phyloP scores from a whole-genome alignment of 768 basidiomycete genomes.

The Dictyophora rubrovolvata region DNA sequence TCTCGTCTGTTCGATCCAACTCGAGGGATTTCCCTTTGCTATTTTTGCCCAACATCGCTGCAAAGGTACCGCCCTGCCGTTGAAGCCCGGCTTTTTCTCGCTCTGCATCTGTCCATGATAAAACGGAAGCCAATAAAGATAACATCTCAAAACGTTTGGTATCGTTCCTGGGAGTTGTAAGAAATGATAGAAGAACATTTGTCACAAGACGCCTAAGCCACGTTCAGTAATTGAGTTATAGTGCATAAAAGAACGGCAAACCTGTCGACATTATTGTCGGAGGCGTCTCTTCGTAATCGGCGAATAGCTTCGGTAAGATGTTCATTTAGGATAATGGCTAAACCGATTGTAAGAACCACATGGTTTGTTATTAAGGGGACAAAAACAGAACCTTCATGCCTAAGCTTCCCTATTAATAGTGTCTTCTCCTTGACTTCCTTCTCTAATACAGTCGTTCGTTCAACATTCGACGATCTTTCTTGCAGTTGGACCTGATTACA shows the following conservation, averaged over 20 bases:
- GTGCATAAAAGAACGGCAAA: slow-evolving; percentile 11
- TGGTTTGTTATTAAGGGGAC: not conserved
- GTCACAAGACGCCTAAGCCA: slow-evolving; percentile 66
- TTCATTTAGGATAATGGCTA: slow-evolving; percentile 94
- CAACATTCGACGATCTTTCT: slow-evolving; percentile 56
- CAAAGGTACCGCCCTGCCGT: slow-evolving; percentile 28
- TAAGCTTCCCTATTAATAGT: slow-evolving; percentile 84
- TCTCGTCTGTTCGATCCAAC: slow-evolving; percentile 72
- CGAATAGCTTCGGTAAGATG: slow-evolving; percentile 97
- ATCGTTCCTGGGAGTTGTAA: slow-evolving; percentile 84
- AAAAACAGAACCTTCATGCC: slow-evolving; percentile 76
- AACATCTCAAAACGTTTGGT: slow-evolving; percentile 97
- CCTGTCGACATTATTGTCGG: slow-evolving; percentile 80
- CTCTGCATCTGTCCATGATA: slow-evolving; percentile 89
- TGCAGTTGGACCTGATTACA: slow-evolving; percentile 58
- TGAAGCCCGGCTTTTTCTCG: slow-evolving; percentile 86
- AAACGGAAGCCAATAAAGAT: slow-evolving; percentile 71
- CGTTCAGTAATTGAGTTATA: not conserved
- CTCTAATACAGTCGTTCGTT: slow-evolving; percentile 63
- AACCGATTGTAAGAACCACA: slow-evolving; percentile 5
- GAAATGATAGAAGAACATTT: slow-evolving; percentile 84
- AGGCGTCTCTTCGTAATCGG: slow-evolving; percentile 74
- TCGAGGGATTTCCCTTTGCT: slow-evolving; percentile 38
- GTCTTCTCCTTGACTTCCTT: slow-evolving; percentile 94
- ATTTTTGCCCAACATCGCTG: slow-evolving; percentile 19